phyloP scores from a whole-genome alignment of 371 early-diverging fungal genomes.

The Mucor mucedo region DNA sequence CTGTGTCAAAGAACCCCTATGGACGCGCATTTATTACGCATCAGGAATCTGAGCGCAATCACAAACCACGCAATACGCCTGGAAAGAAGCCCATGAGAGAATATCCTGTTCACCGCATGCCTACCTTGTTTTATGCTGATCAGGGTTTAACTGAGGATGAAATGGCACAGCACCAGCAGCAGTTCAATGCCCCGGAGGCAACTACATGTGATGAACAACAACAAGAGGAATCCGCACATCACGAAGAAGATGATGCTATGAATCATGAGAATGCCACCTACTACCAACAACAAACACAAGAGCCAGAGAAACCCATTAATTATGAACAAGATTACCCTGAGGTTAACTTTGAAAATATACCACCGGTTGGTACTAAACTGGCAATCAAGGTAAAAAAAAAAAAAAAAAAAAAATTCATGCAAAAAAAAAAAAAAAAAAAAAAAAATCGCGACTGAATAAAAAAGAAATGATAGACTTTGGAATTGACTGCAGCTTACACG shows the following conservation, averaged over 20 bases:
- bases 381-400: constrained; percentile 29
- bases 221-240: not conserved
- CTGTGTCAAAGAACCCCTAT: constrained; percentile 5
- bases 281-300: not conserved
- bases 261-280: too few relatives aligned
- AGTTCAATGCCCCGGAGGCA: too few relatives aligned
- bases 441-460: not conserved
- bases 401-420: not conserved
- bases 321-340: constrained; percentile 19
- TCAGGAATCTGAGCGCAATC: constrained; percentile 13
- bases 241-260: not conserved
- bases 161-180: not conserved
- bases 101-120: constrained; percentile 23
- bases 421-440: not conserved
- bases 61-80: constrained; percentile 1
- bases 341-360: constrained; percentile 17
- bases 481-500: constrained; percentile 29
- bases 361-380: constrained; percentile 14
- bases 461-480: constrained; percentile 22
- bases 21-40: constrained; percentile 30
- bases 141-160: not conserved
- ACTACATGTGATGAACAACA: too few relatives aligned
- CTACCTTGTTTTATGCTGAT: constrained; percentile 28
- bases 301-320: constrained; percentile 7
- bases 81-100: not conserved